Evolutionary conservation across 176 grass and related monocot genomes (phyloP).

Genomic region (Oryza rufipogon): DNA sequence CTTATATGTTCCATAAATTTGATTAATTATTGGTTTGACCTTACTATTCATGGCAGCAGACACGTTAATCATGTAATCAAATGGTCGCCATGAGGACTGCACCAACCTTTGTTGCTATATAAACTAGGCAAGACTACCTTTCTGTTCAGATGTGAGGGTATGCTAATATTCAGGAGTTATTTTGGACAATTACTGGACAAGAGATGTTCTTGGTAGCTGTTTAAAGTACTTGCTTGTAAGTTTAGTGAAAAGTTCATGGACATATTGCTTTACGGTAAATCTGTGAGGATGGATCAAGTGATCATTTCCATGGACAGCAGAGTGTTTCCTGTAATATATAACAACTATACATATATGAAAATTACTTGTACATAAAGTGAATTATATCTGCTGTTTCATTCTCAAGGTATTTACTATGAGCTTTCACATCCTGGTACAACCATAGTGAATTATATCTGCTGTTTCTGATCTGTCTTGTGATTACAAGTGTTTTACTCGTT

Average conservation of each 20-base stretch:
- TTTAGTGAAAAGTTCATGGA: neutral
- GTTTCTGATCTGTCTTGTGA: neutral
- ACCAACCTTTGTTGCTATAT: neutral
- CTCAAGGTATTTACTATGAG: neutral
- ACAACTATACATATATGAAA: neutral
- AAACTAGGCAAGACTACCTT: neutral
- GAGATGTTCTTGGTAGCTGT: neutral
- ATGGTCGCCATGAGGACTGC: neutral
- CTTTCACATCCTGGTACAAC: neutral
- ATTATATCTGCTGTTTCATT: neutral
- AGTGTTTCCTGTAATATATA: slow-evolving; percentile 1
- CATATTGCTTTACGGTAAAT: neutral
- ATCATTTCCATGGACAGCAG: neutral
- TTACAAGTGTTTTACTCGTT: neutral
- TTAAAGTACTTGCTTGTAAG: neutral
- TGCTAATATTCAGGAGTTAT: neutral
- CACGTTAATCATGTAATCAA: neutral
- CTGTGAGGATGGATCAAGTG: neutral
- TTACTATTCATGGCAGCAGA: slow-evolving; percentile 28
- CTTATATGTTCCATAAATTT: neutral
- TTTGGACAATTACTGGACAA: neutral
- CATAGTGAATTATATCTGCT: neutral
- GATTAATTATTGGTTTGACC: slow-evolving; percentile 12
- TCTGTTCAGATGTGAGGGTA: neutral
- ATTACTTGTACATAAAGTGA: slow-evolving; percentile 4